Percentiles rank a stretch among this genome's conserved stretches.
phyloP scores from a whole-genome alignment of 345 rosid species.

The Eutrema heterophyllum region DNA sequence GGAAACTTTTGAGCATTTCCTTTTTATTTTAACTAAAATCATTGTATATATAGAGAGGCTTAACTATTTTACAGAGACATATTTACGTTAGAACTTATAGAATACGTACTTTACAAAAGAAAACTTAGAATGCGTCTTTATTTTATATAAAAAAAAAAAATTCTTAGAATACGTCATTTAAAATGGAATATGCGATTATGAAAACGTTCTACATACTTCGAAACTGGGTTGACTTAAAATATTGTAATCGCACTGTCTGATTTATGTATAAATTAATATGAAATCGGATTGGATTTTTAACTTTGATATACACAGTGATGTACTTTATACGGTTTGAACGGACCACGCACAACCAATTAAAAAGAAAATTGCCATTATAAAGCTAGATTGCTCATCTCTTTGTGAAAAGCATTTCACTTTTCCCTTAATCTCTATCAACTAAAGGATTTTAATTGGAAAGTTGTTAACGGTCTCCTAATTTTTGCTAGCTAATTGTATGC shows the following conservation, averaged over 20 bases:
- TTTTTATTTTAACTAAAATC: background rate
- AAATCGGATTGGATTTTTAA: background rate
- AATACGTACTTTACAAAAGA: background rate
- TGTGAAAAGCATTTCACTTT: slow-evolving; percentile 28
- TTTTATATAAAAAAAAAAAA: background rate
- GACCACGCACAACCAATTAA: slow-evolving; percentile 3
- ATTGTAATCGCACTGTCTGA: background rate
- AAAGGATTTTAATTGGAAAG: slow-evolving; percentile 19
- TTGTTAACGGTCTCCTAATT: slow-evolving; percentile 26
- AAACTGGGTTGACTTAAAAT: slow-evolving; percentile 21
- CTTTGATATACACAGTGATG: background rate
- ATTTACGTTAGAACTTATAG: background rate
- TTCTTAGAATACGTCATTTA: background rate
- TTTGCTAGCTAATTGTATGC: slow-evolving; percentile 5
- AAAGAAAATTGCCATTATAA: background rate
- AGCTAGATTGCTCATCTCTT: slow-evolving; percentile 11
- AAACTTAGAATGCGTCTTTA: background rate
- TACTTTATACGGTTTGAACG: slow-evolving; percentile 1
- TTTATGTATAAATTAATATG: background rate
- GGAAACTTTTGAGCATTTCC: background rate
- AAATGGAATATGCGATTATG: slow-evolving; percentile 12
- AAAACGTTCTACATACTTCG: slow-evolving; percentile 24
- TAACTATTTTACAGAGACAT: background rate
- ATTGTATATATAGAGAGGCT: background rate
- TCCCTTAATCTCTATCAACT: background rate